Evolutionary conservation across 2,329 filamentous ascomycete species (phyloP).

Genomic region (Nannizzia gypsea): DNA sequence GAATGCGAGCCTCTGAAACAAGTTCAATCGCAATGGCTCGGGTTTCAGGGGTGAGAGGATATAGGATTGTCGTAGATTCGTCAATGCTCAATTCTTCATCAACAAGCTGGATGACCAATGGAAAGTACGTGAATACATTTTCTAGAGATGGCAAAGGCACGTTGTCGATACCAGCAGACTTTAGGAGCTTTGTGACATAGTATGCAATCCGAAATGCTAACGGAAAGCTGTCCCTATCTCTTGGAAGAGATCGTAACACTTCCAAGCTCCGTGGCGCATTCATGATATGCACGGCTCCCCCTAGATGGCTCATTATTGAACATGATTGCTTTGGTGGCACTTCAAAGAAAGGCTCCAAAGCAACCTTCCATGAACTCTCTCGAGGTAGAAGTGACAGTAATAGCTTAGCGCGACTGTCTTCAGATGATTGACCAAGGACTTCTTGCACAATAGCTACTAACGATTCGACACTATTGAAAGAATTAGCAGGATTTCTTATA

Average conservation of each 20-base stretch:
- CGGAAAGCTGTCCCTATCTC: constrained; percentile 58
- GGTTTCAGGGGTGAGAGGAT: constrained; percentile 35
- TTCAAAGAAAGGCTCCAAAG: constrained; percentile 44
- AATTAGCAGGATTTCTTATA: constrained; percentile 17
- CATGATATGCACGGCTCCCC: constrained; percentile 57
- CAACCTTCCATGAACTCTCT: constrained; percentile 51
- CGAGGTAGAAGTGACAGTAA: constrained; percentile 49
- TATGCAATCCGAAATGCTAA: constrained; percentile 63
- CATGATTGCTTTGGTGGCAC: constrained; percentile 44
- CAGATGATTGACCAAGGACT: constrained; percentile 28
- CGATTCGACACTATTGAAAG: constrained; percentile 40
- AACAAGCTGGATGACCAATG: constrained; percentile 44
- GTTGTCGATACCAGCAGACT: constrained; percentile 25
- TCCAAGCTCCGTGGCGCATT: constrained; percentile 15
- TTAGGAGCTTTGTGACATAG: constrained; percentile 53
- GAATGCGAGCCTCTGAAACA: constrained; percentile 39
- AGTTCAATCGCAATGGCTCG: constrained; percentile 44
- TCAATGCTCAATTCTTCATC: constrained; percentile 50
- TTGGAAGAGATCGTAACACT: not conserved
- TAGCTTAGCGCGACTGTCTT: constrained; percentile 20
- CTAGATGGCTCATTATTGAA: constrained; percentile 60
- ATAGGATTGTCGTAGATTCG: constrained; percentile 44
- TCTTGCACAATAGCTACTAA: constrained; percentile 45
- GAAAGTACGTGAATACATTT: constrained; percentile 40
- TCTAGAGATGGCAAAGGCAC: constrained; percentile 25